phyloP scores from a whole-genome alignment of 805 yeast genomes.

The Starmera quercuum region DNA sequence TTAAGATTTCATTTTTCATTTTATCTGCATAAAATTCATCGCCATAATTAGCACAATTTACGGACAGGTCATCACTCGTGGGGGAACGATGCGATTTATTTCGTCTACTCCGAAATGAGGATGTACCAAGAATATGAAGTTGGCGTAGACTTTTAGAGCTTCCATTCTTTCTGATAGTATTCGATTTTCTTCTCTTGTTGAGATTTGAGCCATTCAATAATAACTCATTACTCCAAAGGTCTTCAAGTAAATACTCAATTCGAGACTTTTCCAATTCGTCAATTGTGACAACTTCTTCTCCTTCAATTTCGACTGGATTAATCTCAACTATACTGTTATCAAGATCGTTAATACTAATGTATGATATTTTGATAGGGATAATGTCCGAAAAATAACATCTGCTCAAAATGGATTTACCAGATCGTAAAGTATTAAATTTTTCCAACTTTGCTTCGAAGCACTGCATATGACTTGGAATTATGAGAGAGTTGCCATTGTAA shows the following conservation, averaged over 20 bases:
- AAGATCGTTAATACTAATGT: slow-evolving; percentile 2
- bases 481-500: slow-evolving; percentile 13
- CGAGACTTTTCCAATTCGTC: slow-evolving; percentile 14
- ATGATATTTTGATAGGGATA: slow-evolving; percentile 14
- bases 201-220: slow-evolving; percentile 2
- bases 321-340: slow-evolving; percentile 3
- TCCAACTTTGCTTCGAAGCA: slow-evolving; percentile 17
- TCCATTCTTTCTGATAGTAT: not conserved
- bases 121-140: no score
- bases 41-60: no score
- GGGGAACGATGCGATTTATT: no score
- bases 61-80: no score
- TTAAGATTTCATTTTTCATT: not conserved
- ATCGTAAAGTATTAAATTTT: slow-evolving; percentile 3
- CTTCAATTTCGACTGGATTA: slow-evolving; percentile 2
- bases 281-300: slow-evolving; percentile 3
- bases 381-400: slow-evolving; percentile 19
- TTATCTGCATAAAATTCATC: not conserved
- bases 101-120: no score
- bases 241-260: slow-evolving; percentile 21
- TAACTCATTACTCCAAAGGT: slow-evolving; percentile 27
- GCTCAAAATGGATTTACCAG: slow-evolving; percentile 7
- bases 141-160: not conserved
- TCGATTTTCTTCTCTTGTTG: slow-evolving; percentile 1
- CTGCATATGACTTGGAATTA: slow-evolving; percentile 12